These are phyloP conservation scores for Tetramitus jugosus DNA, from an alignment of 208 protist genomes.

Conservation along the genomic window DNA sequence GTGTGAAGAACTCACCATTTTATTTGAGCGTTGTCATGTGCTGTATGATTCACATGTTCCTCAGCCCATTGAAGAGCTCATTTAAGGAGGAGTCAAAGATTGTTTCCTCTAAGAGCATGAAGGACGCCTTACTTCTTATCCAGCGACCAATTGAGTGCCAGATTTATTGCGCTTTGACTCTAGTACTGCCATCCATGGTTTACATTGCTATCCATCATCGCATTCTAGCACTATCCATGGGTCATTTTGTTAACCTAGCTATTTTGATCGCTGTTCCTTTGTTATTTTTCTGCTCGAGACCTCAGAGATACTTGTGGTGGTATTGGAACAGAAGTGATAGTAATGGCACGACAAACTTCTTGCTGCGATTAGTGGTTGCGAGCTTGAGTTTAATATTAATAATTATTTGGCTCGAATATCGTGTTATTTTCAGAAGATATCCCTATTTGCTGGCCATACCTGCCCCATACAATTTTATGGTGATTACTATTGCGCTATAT, in stretches of 20 bases:
- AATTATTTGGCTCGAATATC: background rate
- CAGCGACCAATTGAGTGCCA: background rate
- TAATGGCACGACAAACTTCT: background rate
- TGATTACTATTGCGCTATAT: background rate
- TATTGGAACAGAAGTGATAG: background rate
- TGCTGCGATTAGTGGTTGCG: background rate
- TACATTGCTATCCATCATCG: background rate
- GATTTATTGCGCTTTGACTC: background rate
- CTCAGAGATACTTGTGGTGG: background rate
- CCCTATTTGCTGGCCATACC: background rate
- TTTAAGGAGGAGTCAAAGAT: background rate
- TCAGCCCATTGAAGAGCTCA: background rate
- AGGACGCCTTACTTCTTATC: background rate
- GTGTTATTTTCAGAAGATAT: background rate
- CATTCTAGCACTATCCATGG: background rate
- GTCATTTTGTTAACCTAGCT: background rate
- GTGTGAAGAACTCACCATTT: conserved; percentile 1
- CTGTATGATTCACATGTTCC: background rate
- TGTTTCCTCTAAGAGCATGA: no score
- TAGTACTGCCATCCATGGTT: background rate
- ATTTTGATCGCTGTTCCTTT: background rate
- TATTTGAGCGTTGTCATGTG: background rate
- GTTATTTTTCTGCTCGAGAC: background rate
- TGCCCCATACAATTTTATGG: background rate
- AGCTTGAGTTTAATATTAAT: background rate